Evolutionary conservation across 2,329 filamentous ascomycete species (phyloP), one percentile per base, ranked within the genome.

Genomic region (Exophiala calicioides): DNA sequence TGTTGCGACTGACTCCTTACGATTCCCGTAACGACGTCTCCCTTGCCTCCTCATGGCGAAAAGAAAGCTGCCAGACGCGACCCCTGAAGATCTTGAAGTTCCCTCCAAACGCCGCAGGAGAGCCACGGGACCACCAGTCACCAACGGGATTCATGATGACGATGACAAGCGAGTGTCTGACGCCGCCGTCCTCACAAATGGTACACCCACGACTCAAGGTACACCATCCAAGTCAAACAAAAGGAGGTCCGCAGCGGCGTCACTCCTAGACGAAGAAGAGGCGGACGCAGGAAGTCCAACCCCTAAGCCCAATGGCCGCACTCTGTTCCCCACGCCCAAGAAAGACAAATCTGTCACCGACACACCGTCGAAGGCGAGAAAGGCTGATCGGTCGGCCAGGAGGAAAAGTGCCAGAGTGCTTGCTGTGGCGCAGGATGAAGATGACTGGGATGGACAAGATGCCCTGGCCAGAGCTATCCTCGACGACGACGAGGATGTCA

Each of bases 341-440:
- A 70, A 68, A 47, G 43, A 53, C 4, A 42, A 39, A 30, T 58
- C 58, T 3, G 44, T 33, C 7, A 53, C 53, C 26, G 56, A 56
- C 13, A 88, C 85, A 1, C 85, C 87, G 0, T 79, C 80, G 27
- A 78, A 82, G 56, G 75, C 78, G 31, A 80, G 78, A 53, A 86
- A 88, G 55, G 86, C 86, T 15, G 89, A 96, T 68, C 82, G 86
- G 37, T 96, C 90, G 4, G 91, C 90, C 2, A 82, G 86, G 60
- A 84, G 84, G 61, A 96, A 95, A 74, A 95, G 88, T 64, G 86
- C 86, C 16, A 78, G 83, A 40, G 80, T 82, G 3, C 70, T 96
- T 40, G 84, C 94, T 27, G 82, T 90, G 61, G 82, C 83, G 32
- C 82, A 90, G 35, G 85, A 89, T 20, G 87, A 79, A 38, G 73